Conservation (phyloP, 768 basidiomycete species). For the Wakefieldia striispora region DNA sequence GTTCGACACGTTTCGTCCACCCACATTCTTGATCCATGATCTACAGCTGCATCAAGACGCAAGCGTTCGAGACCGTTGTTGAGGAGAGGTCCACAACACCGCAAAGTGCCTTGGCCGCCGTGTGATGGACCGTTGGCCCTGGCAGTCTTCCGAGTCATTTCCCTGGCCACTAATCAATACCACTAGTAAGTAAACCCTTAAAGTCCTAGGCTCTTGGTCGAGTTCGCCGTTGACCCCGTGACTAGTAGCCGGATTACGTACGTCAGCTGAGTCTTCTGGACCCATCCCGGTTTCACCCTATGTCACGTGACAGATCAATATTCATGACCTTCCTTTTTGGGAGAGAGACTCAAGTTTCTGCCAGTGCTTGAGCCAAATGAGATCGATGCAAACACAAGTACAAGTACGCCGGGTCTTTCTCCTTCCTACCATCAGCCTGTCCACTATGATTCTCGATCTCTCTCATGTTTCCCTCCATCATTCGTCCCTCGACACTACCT, state of each 20-base stretch:
- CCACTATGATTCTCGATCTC: constrained; percentile 29
- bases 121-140: too few species aligned
- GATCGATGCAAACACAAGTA: constrained; percentile 25
- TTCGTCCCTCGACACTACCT: constrained; percentile 55
- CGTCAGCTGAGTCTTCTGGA: constrained; percentile 4
- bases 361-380: constrained; percentile 6
- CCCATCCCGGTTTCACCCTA: background rate
- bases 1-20: constrained; percentile 1
- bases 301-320: constrained; percentile 25
- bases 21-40: constrained; percentile 19
- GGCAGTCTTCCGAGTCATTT: too few species aligned
- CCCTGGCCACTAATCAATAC: too few species aligned
- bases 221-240: constrained; percentile 16
- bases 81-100: constrained; percentile 6
- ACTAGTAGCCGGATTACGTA: constrained; percentile 1
- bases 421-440: background rate
- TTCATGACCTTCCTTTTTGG: constrained; percentile 20
- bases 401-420: constrained; percentile 14
- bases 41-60: constrained; percentile 4
- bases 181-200: too few species aligned
- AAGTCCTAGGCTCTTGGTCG: background rate
- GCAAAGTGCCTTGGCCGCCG: constrained; percentile 17
- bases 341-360: constrained; percentile 23
- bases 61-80: constrained; percentile 9
- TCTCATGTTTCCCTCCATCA: constrained; percentile 44